Evolutionary conservation across 768 basidiomycete species (phyloP), one percentile per base, ranked within the genome.

Genomic region (Piloderma croceum): DNA sequence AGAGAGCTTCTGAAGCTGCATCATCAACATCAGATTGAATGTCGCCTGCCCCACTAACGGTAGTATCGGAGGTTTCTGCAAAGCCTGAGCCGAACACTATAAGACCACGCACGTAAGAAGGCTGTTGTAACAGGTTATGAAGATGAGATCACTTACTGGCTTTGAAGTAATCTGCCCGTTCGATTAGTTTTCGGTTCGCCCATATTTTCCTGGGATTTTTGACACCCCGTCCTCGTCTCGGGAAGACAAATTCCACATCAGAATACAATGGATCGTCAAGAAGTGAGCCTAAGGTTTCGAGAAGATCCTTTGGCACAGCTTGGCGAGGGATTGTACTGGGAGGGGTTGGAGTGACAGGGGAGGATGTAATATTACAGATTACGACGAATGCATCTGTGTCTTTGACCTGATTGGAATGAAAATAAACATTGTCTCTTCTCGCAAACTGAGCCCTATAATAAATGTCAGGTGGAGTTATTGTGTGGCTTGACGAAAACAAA

Each of bases 251-350:
- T 56, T 83, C 80, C 13, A 91, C 77, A 51, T 92, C 89, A 5
- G 89, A 89, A 50, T 90, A 91, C 10, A 74, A 55, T n/a, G 83
- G 83, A 51, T 91, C 84, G 50, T 91, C 81, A 7, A 91, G 65
- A 19, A 91, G 62, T 23, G 69, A 62, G 5, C 89, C 90, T n/a
- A 90, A 68, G 11, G 79, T 78, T 48, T 81, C 76, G 29, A 91
- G 54, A 12, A 85, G 70, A 39, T 68, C 69, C 50, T 72, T 80
- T 0, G 89, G 86, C 6, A 90, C 83, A 19, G 68, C 59, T 40
- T 77, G 71, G 24, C 66, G 63, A 21, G 71, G 69, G 3, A 68
- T 58, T 3, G 62, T 23, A 1, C 77, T 68, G 2, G 69, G 66
- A 3, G 65, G 64, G 3, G 61, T 52, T 1, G 79, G 77, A 11